Evolutionary conservation across 768 basidiomycete species (phyloP), one percentile per base, ranked within the genome.

Genomic region (Suillus spraguei): DNA sequence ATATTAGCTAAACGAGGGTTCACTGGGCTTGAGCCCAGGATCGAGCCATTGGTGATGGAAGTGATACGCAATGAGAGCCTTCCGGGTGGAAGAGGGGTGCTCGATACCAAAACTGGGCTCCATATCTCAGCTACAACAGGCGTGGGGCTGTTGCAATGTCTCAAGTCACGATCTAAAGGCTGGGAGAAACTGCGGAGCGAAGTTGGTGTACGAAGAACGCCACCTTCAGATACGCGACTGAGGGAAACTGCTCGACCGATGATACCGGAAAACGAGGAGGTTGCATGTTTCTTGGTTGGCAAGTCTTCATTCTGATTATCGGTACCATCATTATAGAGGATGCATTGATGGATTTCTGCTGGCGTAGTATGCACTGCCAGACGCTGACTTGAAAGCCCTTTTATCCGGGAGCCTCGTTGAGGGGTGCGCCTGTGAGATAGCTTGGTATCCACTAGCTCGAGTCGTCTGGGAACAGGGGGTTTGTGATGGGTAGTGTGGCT

Each of bases 391-490:
- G 50, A 22, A 16, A 56, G 9, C 13, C 20, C 22, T 16, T 39
- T 33, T 38, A 46, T 28, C 61, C 44, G 55, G 35, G 22, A 39
- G 24, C 16, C 16, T 28, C 59, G 36, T 16, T 60, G 35, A 7
- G 38, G 59, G n/a, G 2, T 38, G 56, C 38, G 59, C 33, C 59
- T 61, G 61, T 42, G 24, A 32, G 24, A 38, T 28, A 59, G 54
- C 36, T 35, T 24, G 20, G 13, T 16, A 35, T 28, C 41, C 13
- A 62, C 41, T 42, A 60, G 38, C 56, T 41, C 33, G 42, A 61
- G 36, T 16, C 32, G 55, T 14, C 61, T 41, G 5, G 24, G 33
- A n/a, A 17, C 22, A 42, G 50, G n/a, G 1, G 41, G 32, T 62
- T 38, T 24, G 24, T 28, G 24, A 39, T 24, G 55, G 10, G 22